Conservation (phyloP, 2,329 filamentous ascomycete species). For the Fusarium sp. region DNA sequence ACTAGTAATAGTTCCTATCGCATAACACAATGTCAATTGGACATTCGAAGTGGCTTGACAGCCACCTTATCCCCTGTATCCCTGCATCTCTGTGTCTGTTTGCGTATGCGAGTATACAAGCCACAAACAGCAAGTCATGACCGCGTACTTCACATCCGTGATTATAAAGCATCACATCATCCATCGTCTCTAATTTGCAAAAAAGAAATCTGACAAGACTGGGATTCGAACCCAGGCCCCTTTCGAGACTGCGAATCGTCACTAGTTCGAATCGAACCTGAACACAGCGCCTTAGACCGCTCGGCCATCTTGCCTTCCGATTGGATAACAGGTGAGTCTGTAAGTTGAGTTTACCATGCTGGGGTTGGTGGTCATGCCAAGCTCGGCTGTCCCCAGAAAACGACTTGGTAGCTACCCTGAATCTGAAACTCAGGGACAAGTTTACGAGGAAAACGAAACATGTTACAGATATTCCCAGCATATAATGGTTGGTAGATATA, state of each 20-base stretch:
- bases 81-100: background rate
- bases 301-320: conserved; percentile 29
- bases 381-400: background rate
- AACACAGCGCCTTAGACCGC: conserved; percentile 32
- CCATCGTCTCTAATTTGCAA: background rate
- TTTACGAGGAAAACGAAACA: background rate
- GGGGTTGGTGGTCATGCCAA: background rate
- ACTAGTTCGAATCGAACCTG: conserved; percentile 22
- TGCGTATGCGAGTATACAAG: background rate
- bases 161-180: background rate
- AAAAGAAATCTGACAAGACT: conserved; percentile 23
- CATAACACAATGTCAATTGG: background rate
- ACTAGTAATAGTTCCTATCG: background rate
- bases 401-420: background rate
- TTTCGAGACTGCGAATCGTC: conserved; percentile 31
- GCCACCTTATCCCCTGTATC: background rate
- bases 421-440: conserved; percentile 6
- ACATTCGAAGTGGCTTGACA: background rate
- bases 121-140: background rate
- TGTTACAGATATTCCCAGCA: background rate
- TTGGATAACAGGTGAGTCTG: background rate
- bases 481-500: background rate
- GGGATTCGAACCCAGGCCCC: conserved; percentile 31
- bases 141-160: background rate
- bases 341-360: background rate